phyloP scores from a whole-genome alignment of 139 green algal species.

The Nannochloris sp. region DNA sequence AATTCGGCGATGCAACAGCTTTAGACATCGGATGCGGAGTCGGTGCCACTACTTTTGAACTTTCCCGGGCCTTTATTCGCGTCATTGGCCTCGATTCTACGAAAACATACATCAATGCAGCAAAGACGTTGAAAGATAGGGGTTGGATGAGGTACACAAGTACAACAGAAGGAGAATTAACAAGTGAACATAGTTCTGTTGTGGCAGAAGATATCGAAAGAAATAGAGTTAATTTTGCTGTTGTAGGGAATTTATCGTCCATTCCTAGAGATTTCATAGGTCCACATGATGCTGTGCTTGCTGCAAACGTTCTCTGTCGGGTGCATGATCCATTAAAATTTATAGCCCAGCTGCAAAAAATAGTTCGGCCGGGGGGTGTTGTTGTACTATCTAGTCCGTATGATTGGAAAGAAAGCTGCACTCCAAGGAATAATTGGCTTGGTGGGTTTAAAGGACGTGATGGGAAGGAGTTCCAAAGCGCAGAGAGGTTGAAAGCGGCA shows the following conservation, averaged over 20 bases:
- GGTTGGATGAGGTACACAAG: conserved; percentile 41
- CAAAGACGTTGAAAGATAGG: conserved; percentile 43
- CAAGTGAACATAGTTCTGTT: conserved; percentile 9
- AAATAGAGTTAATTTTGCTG: conserved; percentile 37
- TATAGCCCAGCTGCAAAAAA: conserved; percentile 29
- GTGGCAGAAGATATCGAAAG: conserved; percentile 40
- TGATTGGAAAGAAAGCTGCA: conserved; percentile 62
- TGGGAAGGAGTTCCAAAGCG: conserved; percentile 18
- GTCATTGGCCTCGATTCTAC: conserved; percentile 66
- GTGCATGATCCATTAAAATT: conserved; percentile 54
- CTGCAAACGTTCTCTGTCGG: conserved; percentile 63
- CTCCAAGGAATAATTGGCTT: conserved; percentile 46
- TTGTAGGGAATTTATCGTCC: conserved; percentile 22
- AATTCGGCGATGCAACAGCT: conserved; percentile 10
- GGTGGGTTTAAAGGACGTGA: conserved; percentile 34
- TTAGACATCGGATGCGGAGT: conserved; percentile 74
- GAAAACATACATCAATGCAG: conserved; percentile 31
- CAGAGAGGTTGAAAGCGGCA: conserved; percentile 25
- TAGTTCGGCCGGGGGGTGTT: conserved; percentile 48
- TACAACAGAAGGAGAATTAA: conserved; percentile 58
- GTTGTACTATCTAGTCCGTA: conserved; percentile 58
- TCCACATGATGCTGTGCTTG: conserved; percentile 60
- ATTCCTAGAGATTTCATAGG: conserved; percentile 51
- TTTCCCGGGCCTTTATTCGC: conserved; percentile 43
- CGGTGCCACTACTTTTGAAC: conserved; percentile 56